phyloP scores from a whole-genome alignment of 441 rosid genomes.

The Euphorbia schlechtendalii region DNA sequence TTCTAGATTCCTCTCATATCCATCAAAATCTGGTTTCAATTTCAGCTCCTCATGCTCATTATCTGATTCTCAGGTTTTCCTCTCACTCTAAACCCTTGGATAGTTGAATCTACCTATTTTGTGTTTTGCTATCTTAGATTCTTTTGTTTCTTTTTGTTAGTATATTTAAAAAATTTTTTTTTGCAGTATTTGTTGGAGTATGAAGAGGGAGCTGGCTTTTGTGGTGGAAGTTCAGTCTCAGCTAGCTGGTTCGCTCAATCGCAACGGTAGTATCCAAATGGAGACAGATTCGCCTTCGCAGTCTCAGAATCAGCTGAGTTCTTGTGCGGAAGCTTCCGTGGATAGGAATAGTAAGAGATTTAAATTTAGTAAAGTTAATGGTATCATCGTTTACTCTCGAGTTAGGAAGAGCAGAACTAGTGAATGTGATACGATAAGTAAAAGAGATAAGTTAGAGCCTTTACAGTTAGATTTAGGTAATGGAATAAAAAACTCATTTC shows the following conservation, averaged over 20 bases:
- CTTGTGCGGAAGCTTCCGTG: conserved; percentile 24
- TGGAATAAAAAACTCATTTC: conserved; percentile 2
- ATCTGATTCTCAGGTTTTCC: conserved; percentile 1
- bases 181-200: conserved; percentile 23
- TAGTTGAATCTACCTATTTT: background rate
- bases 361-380: conserved; percentile 50
- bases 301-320: background rate
- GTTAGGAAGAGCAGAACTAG: conserved; percentile 32
- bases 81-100: conserved; percentile 3
- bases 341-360: conserved; percentile 40
- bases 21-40: background rate
- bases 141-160: background rate
- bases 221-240: conserved; percentile 23
- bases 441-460: conserved; percentile 11
- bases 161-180: background rate
- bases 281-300: conserved; percentile 7
- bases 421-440: conserved; percentile 13
- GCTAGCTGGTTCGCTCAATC: conserved; percentile 12
- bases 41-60: background rate
- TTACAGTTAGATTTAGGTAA: conserved; percentile 8
- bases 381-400: conserved; percentile 66
- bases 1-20: background rate
- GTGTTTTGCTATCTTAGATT: conserved; percentile 1
- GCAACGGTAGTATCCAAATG: conserved; percentile 21
- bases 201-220: conserved; percentile 50